These are phyloP conservation scores for Anastatica hierochuntica DNA, from an alignment of 345 rosid species.

Conservation along the genomic window DNA sequence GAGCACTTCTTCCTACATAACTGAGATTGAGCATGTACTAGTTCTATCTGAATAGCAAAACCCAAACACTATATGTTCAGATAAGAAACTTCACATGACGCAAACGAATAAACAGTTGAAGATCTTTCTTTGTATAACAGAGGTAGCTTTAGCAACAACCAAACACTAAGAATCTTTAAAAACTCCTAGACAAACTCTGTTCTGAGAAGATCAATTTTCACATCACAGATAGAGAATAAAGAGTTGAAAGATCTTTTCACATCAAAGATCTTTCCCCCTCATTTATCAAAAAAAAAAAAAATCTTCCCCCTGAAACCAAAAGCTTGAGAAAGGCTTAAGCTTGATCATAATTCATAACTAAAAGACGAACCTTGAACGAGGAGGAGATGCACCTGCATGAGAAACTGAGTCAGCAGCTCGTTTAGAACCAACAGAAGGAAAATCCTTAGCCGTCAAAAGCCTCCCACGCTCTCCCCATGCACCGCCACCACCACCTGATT, in stretches of 20 bases:
- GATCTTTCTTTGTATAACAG: neutral
- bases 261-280: no score
- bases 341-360: neutral
- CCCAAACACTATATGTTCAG: no score
- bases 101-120: neutral
- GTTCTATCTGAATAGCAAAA: no score
- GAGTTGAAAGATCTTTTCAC: neutral
- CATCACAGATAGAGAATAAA: neutral
- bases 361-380: conserved; percentile 42
- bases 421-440: conserved; percentile 57
- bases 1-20: neutral
- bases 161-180: neutral
- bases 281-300: no score
- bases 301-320: conserved; percentile 1
- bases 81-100: no score
- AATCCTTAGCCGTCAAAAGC: conserved; percentile 66
- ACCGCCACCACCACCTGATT: conserved; percentile 17
- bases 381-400: conserved; percentile 54
- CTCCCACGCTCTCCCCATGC: conserved; percentile 72
- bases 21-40: neutral
- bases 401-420: conserved; percentile 64
- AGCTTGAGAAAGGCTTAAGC: neutral
- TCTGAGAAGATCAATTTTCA: neutral
- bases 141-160: neutral
- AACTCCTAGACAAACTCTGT: neutral